Percentiles rank a stretch among this genome's conserved stretches.
Conservation (phyloP, 2,329 filamentous ascomycete species). For the Hysterium pulicare region DNA sequence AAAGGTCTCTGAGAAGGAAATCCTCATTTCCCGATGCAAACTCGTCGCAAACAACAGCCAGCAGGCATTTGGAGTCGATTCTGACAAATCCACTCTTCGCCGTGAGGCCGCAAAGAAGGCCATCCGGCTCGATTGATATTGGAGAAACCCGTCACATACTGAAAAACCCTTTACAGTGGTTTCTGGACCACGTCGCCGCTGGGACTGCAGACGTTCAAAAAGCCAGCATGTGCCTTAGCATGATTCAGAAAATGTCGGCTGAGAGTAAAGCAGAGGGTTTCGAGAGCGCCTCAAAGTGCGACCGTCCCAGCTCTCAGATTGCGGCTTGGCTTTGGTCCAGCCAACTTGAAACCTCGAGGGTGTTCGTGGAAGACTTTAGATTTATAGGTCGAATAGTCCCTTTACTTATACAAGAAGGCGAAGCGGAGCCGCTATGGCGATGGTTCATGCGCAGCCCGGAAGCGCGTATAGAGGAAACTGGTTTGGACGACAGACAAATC, state of each 20-base stretch:
- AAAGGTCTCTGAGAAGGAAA: neutral
- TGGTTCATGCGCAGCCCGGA: conserved; percentile 23
- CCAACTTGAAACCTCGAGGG: conserved; percentile 23
- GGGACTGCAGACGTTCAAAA: conserved; percentile 38
- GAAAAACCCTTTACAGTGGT: conserved; percentile 39
- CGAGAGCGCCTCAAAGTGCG: conserved; percentile 2
- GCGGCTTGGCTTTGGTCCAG: conserved; percentile 30
- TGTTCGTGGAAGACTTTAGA: conserved; percentile 20
- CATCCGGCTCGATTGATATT: conserved; percentile 21
- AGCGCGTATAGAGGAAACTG: conserved; percentile 17
- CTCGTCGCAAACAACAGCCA: conserved; percentile 40
- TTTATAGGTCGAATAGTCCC: conserved; percentile 19
- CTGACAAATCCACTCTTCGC: conserved; percentile 51
- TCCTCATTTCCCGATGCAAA: conserved; percentile 11
- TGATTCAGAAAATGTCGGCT: conserved; percentile 19
- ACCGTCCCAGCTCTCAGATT: conserved; percentile 18
- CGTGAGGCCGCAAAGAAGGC: conserved; percentile 23
- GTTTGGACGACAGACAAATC: conserved; percentile 8
- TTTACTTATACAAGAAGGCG: conserved; percentile 20
- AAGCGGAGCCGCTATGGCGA: conserved; percentile 22
- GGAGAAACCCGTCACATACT: conserved; percentile 18
- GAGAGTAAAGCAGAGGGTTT: neutral
- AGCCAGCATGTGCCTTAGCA: conserved; percentile 37
- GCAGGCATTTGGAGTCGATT: conserved; percentile 49
- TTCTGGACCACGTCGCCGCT: conserved; percentile 38